Evolutionary conservation across 805 yeast genomes (phyloP).

Genomic region (Pichia scutulata): DNA sequence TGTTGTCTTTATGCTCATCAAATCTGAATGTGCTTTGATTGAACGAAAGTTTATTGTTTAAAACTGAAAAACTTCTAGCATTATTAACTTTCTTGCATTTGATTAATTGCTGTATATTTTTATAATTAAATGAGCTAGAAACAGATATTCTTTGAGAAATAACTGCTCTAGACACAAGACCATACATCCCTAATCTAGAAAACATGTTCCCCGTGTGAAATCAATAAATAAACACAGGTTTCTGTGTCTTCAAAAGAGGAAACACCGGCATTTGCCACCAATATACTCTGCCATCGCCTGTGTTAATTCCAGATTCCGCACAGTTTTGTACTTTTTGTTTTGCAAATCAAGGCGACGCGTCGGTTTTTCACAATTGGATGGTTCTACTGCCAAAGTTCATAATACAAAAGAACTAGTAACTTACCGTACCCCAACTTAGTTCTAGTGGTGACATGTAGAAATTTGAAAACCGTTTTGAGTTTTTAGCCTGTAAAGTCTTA

Average conservation of each 20-base stretch:
- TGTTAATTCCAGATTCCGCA: background rate
- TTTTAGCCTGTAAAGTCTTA: no score
- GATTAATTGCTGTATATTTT: background rate
- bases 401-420: no score
- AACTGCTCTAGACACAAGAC: background rate
- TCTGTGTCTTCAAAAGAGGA: background rate
- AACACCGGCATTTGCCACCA: background rate
- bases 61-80: slow-evolving; percentile 11
- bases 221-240: background rate
- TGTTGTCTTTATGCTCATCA: slow-evolving; percentile 5
- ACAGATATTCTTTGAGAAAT: background rate
- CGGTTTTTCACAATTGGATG: background rate
- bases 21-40: slow-evolving; percentile 7
- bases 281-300: background rate
- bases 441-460: no score
- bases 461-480: no score
- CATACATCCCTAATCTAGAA: background rate
- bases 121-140: background rate
- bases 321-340: background rate
- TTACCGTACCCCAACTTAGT: no score
- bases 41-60: slow-evolving; percentile 13
- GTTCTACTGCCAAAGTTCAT: no score
- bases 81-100: background rate
- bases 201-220: background rate
- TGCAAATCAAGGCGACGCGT: background rate